Evolutionary conservation across 495 filamentous ascomycete species (phyloP).

Genomic region (Trichoderma parareesei): DNA sequence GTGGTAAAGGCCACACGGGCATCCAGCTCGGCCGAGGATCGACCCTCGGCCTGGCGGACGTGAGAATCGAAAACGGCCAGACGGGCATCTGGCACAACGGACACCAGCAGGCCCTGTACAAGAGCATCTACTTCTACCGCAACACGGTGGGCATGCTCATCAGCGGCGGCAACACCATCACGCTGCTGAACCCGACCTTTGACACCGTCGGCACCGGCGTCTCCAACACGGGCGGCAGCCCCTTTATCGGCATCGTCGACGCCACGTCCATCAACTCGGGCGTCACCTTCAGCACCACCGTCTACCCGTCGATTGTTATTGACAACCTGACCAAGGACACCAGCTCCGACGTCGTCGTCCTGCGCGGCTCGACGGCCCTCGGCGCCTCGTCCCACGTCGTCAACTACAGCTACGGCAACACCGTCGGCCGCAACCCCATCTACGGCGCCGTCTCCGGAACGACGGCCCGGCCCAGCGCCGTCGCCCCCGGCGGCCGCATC

Average conservation of each 20-base stretch:
- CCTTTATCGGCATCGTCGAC: conserved; percentile 35
- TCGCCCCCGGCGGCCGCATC: conserved; percentile 27
- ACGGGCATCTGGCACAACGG: conserved; percentile 50
- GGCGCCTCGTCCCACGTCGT: conserved; percentile 20
- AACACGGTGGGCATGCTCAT: conserved; percentile 55
- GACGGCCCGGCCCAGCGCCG: conserved; percentile 19
- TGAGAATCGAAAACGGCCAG: conserved; percentile 29
- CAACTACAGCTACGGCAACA: conserved; percentile 42
- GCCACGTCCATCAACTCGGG: conserved; percentile 35
- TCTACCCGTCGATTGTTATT: conserved; percentile 31
- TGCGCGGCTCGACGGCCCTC: conserved; percentile 21
- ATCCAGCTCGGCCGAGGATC: conserved; percentile 52
- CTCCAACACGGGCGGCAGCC: conserved; percentile 40
- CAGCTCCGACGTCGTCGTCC: conserved; percentile 24
- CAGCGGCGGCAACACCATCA: conserved; percentile 49
- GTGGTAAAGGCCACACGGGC: conserved; percentile 49
- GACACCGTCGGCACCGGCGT: conserved; percentile 49
- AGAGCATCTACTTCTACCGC: conserved; percentile 51
- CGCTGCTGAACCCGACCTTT: conserved; percentile 41
- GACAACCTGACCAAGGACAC: conserved; percentile 36
- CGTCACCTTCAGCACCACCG: conserved; percentile 27
- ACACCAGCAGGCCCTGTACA: conserved; percentile 65
- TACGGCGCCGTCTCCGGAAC: conserved; percentile 43
- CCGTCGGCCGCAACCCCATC: conserved; percentile 49
- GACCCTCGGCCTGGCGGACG: conserved; percentile 28